These are phyloP conservation scores for Ormosia emarginata DNA, from an alignment of 306 rosid species.

Conservation along the genomic window DNA sequence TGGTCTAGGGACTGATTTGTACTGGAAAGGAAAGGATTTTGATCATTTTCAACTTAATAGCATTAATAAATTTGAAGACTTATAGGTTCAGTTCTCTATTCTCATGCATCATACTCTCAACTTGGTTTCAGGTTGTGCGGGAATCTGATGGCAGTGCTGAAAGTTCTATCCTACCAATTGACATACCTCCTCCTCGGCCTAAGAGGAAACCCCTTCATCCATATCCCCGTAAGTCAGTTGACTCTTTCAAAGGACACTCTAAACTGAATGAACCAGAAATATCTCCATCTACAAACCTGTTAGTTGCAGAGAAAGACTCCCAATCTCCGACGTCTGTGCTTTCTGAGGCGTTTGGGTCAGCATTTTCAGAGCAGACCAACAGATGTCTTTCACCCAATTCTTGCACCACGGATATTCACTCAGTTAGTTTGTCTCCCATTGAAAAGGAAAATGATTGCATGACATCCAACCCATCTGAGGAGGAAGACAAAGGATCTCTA, in stretches of 20 bases:
- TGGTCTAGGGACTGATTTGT: background rate
- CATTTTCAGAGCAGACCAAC: conserved; percentile 51
- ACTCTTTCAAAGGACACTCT: conserved; percentile 40
- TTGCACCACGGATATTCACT: conserved; percentile 58
- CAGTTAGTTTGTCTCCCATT: conserved; percentile 36
- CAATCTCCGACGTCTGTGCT: conserved; percentile 77
- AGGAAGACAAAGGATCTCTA: conserved; percentile 40
- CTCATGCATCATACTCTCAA: conserved; percentile 14
- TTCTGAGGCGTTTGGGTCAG: conserved; percentile 58
- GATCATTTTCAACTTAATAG: background rate
- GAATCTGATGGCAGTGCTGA: conserved; percentile 58
- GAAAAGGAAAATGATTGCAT: conserved; percentile 54
- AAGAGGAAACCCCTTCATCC: conserved; percentile 94
- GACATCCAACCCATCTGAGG: conserved; percentile 42
- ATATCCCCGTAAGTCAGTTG: conserved; percentile 74
- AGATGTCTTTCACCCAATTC: conserved; percentile 66
- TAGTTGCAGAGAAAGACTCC: conserved; percentile 46
- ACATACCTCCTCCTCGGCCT: conserved; percentile 97
- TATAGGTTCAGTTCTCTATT: background rate
- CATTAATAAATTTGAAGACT: background rate
- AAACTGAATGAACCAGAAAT: conserved; percentile 43
- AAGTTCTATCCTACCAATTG: conserved; percentile 54
- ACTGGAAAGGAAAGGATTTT: background rate
- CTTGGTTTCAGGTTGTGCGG: conserved; percentile 62
- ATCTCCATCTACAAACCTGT: conserved; percentile 52